Evolutionary conservation across 495 filamentous ascomycete genomes (phyloP), one percentile per base, ranked within the genome.

Genomic region (Lasiosphaeria ovina): DNA sequence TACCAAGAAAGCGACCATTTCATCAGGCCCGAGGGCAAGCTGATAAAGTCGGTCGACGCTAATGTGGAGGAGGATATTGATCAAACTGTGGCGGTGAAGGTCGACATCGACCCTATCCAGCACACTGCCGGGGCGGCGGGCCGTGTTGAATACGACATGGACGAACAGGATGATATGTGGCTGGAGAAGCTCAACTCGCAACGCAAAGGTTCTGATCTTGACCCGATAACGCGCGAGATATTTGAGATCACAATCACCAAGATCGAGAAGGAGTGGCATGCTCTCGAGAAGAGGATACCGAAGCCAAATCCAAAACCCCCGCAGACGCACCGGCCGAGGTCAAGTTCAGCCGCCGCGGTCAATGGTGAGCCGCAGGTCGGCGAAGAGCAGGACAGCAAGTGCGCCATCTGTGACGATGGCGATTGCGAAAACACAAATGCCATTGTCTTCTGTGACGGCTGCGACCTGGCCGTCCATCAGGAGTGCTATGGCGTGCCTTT

Each of bases 381-480:
- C 32, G 94, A 97, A 71, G 94, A 98, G 69, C 93, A 96, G 67
- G 94, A 98, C 66, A 96, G 86, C 71, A 98, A 97, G 72, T 99
- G 94, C 68, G 93, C 90, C 35, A 95, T 99, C 52, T 99, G 94
- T 64, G 94, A 98, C 70, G 94, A 98, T 69, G 95, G 94, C 35
- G 94, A 99, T 67, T 98, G 95, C 66, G 94, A 98, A 76, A 99
- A 98, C 71, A 92, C 93, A n/a, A 99, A 99, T 73, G 95, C 94
- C 6, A 99, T 99, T 68, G 95, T 99, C 31, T 99, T 98, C 74
- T 99, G 94, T 66, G 94, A 99, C 69, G 95, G 94, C 8, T 98
- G 94, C 74, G 94, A 99, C 76, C 79, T 98, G 31, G 94, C 94
- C 5, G 94, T 99, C 44, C 94, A 99, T 72, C 94, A 99, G 70